Base-by-base conservation (phyloP, 768 basidiomycete genomes). In the Agaricus blazei region DNA sequence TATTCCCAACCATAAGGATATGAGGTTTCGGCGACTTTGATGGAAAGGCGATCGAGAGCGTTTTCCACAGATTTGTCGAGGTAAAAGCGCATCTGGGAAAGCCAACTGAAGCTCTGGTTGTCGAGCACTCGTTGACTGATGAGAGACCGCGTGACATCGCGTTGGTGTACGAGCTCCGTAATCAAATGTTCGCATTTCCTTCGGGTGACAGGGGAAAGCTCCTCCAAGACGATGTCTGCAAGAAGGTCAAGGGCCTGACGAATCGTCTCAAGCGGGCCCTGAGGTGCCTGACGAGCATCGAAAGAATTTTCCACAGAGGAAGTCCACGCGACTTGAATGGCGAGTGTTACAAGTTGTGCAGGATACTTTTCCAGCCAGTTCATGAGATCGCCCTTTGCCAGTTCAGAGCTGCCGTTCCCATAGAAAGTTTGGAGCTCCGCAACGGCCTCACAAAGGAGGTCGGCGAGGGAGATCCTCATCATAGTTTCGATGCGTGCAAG, bases 1-100 rank as follows among this genome's bases (percentile, higher is more conserved):
- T 99, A 99, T 69, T 99, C 97, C 93, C 93, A 99, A 15, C 97
- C 97, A 63, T 99, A 98, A 4, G 90, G 87, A 81, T 98, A 98
- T 2, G 79, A 77, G 3, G 95, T 93, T 70, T 96, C 90, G 15
- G 97, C 97, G 55, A 89, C 87, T 57, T 81, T 83, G 60, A 98
- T 88, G 15, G 79, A 72, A 38, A 98, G 76, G 34, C 92, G 77
- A 38, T 95, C 86, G 44, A 97, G 74, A 2, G 93, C 88, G 58
- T 89, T 87, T 44, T 85, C 81, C n/a, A 79, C 67, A 0, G 74
- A 65, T 14, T 77, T 75, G 63, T 95, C 87, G 34, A 97, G 80
- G 68, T 98, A 98, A 75, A 94, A 99, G 8, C 97, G 90, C 97
- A 99, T 98, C 66, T 98, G 94, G 63, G 91, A 96, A 12, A 98